Evolutionary conservation across 768 basidiomycete species (phyloP), one percentile per base, ranked within the genome.

Genomic region (Termitomyces eurrhizus): DNA sequence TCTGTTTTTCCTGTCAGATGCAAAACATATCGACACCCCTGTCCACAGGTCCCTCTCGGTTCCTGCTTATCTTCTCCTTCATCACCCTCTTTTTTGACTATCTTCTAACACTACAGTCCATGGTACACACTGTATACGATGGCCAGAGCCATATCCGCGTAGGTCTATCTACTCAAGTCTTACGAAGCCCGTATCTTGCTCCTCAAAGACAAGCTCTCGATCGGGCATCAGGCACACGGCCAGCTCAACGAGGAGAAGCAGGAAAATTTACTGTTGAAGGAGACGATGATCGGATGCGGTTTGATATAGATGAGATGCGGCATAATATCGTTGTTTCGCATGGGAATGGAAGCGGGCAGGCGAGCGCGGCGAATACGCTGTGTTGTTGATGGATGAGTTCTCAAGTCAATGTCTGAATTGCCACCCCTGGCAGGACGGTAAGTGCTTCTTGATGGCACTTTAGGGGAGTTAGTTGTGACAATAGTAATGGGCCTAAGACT

Each of bases 271-370:
- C 74, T 93, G 68, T 79, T 98, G 62, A 96, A 96, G 70, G 95
- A 98, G 79, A 97, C 95, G 1, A 98, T 98, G 95, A 97, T 70
- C 83, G 94, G 51, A 88, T 97, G 84, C 82, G 92, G 36, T 96
- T 89, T 64, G 95, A 98, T 67, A 85, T 98, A 81, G 95, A 98
- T 66, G 93, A 95, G 73, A 84, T 96, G 80, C 81, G 93, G 44
- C 84, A 76, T 56, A 75, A 72, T 51, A 75, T 78, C 6, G 70
- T 74, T 42, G 73, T n/a, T n/a, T n/a, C 70, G 13, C 76, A 74
- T 14, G 71, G 76, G 0, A 73, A 74, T 13, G 70, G 76, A 0
- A 82, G 80, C 52, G 80, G 79, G 36, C 67, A 64, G 51, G 76
- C 74, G 45, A 92, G 86, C 66, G 75, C 71, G 18, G 74, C 74